A percentile compares a stretch with the other conserved stretches of the same genome.
Evolutionary conservation across 345 rosid genomes (phyloP).

Genomic region (Rhodamnia rubescens): DNA sequence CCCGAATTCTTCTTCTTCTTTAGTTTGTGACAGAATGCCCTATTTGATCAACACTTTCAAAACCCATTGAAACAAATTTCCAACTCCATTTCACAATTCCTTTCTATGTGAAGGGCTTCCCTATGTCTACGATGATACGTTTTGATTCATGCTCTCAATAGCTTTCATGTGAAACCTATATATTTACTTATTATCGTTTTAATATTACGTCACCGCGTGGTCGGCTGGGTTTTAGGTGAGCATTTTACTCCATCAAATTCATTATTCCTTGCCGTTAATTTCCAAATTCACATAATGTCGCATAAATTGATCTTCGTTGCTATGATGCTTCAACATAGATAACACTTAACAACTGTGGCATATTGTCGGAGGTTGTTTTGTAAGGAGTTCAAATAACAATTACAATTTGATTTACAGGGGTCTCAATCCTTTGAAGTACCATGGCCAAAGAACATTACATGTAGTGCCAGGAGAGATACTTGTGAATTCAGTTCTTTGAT

Average conservation of each 20-base stretch:
- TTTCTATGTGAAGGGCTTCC: too few relatives aligned
- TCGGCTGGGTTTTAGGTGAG: too few relatives aligned
- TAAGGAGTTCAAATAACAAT: neutral
- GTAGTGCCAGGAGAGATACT: neutral
- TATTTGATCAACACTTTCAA: neutral
- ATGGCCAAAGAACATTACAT: neutral
- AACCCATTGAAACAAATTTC: neutral
- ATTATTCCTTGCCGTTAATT: too few relatives aligned
- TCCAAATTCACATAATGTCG: too few relatives aligned
- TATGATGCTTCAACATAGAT: neutral
- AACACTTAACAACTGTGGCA: neutral
- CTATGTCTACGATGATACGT: neutral
- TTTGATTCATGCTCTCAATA: neutral
- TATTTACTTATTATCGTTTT: too few relatives aligned
- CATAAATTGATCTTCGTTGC: too few relatives aligned
- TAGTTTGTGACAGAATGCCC: neutral
- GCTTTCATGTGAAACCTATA: too few relatives aligned
- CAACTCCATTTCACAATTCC: neutral
- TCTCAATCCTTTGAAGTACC: neutral
- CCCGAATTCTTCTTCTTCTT: too few relatives aligned
- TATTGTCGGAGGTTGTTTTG: neutral
- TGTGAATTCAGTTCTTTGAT: too few relatives aligned
- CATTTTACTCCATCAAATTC: too few relatives aligned
- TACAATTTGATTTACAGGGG: neutral
- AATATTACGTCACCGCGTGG: too few relatives aligned